A percentile compares a stretch with the other conserved stretches of the same genome.
These are phyloP conservation scores for Simplicillium aogashimaense DNA, from an alignment of 2,329 filamentous ascomycete species.

Conservation along the genomic window DNA sequence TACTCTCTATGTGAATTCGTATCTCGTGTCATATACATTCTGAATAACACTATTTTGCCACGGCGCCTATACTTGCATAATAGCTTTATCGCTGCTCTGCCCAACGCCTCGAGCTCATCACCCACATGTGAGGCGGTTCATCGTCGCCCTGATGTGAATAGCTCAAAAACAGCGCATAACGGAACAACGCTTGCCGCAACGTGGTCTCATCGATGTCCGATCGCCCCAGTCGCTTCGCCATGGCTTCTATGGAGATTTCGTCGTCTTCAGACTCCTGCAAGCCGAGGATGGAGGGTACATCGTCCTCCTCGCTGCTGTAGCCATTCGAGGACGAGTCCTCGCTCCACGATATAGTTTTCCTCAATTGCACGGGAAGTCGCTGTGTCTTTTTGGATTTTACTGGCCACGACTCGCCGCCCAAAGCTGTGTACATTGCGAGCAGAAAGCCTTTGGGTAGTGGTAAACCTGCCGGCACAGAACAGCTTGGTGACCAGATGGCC, in stretches of 20 bases:
- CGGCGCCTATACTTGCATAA: no score
- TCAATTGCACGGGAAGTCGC: background rate
- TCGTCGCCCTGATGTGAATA: constrained; percentile 15
- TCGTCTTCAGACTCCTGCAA: constrained; percentile 4
- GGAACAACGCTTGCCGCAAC: constrained; percentile 18
- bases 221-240: constrained; percentile 9
- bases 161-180: constrained; percentile 24
- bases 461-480: constrained; percentile 17
- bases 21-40: constrained; percentile 9
- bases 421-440: constrained; percentile 17
- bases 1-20: background rate
- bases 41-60: no score
- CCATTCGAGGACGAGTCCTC: constrained; percentile 1
- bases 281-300: background rate
- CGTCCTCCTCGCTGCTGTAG: constrained; percentile 6
- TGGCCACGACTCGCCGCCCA: constrained; percentile 15
- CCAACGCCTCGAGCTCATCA: constrained; percentile 13
- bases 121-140: constrained; percentile 19
- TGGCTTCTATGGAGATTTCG: background rate
- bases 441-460: constrained; percentile 21
- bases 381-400: background rate
- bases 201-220: constrained; percentile 12
- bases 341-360: background rate
- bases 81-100: constrained; percentile 3
- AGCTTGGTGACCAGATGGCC: constrained; percentile 25